Base-by-base conservation (phyloP, 148 eudicot genomes). In the Chenopodium formosanum region DNA sequence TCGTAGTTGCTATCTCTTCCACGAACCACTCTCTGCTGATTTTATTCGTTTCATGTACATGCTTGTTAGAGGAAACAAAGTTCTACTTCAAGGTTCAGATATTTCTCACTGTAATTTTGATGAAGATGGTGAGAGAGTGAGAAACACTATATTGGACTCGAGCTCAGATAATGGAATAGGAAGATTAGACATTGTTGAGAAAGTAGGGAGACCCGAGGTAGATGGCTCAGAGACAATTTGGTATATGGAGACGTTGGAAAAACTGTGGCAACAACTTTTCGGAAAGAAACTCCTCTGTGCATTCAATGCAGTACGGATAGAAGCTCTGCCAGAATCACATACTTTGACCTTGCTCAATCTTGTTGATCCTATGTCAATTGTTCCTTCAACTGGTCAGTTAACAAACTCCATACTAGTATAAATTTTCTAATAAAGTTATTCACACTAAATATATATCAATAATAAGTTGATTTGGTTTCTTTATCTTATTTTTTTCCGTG, bases 281-380 rank as follows among this genome's bases (percentile, higher is more conserved):
- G 94, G 92, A 77, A 94, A 91, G 90, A 94, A 93, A 84, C 91
- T 94, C 70, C 89, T 94, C 66, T 93, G 90, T 90, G 98, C 98
- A 69, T 94, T 94, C 83, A 97, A 93, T 87, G 98, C 97, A 48
- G 89, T 95, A 37, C 90, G 94, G 53, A 90, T 91, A 40, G 97
- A 94, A 90, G 88, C 93, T 77, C 64, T 89, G 79, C 91, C 88
- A 78, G 88, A 89, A 75, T 84, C 95, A 81, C 94, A 97, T 82
- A 89, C 89, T 66, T 88, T 90, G 82, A 87, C 92, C 81, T 84
- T 94, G 93, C 93, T 94, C 81, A 93, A 94, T 93, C 89, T 94
- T 72, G 94, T 91, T 27, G 98, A 94, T 88, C 97, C 98, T 56
- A 29, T 86, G 74, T 91, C 92, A 47, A 91, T 92, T 78, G 91